These are phyloP conservation scores for Yarrowia keelungensis DNA, from an alignment of 805 yeast species.

Conservation along the genomic window DNA sequence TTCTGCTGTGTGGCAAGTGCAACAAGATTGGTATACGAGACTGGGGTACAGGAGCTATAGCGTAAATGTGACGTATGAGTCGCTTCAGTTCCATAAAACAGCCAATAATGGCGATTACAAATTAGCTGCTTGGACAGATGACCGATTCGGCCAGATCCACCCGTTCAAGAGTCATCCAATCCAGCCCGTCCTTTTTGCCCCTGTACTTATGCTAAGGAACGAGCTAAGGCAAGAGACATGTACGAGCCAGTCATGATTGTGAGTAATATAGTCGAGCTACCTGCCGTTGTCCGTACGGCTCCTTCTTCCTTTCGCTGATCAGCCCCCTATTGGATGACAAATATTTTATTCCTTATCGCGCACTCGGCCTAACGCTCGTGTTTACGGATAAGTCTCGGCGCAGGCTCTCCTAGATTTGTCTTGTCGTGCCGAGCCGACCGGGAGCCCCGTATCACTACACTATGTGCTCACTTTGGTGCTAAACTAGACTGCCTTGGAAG, in stretches of 20 bases:
- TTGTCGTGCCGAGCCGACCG: conserved; percentile 2
- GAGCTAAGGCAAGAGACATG: too few relatives aligned
- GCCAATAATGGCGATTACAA: too few relatives aligned
- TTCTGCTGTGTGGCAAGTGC: too few relatives aligned
- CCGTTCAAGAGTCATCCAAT: background rate
- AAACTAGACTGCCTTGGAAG: background rate
- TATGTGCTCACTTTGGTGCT: background rate
- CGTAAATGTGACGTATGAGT: too few relatives aligned
- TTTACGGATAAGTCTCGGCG: conserved; percentile 10
- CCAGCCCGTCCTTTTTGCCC: background rate
- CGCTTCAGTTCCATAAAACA: too few relatives aligned
- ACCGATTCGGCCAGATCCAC: background rate
- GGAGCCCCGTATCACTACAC: too few relatives aligned
- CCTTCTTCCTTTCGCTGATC: too few relatives aligned
- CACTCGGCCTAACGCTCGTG: background rate
- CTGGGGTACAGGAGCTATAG: too few relatives aligned
- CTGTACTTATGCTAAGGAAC: too few relatives aligned
- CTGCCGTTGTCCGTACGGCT: background rate
- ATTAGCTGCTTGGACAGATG: too few relatives aligned
- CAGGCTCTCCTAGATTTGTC: background rate
- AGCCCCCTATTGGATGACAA: conserved; percentile 1
- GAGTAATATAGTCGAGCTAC: background rate
- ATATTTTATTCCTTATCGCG: background rate
- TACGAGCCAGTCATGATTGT: too few relatives aligned
- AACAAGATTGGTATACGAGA: too few relatives aligned